These are phyloP conservation scores for Leptographium lundbergii DNA, from an alignment of 2,329 filamentous ascomycete species.

Conservation along the genomic window DNA sequence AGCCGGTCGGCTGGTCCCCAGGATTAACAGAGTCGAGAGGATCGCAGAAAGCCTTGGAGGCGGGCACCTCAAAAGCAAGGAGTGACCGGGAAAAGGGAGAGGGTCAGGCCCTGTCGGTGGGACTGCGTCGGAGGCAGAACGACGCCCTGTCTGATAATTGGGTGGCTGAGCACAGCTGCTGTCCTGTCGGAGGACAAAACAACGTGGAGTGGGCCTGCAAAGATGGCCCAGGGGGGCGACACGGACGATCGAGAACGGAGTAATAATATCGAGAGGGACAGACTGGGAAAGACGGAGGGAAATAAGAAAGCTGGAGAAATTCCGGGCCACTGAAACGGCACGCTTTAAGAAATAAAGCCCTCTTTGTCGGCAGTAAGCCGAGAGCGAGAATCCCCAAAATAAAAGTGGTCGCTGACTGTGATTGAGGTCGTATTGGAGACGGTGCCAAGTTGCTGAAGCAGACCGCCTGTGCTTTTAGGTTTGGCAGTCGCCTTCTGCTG, in stretches of 20 bases:
- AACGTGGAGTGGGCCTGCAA: background rate
- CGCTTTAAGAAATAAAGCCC: background rate
- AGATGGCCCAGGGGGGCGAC: background rate
- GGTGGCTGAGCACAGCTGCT: conserved; percentile 10
- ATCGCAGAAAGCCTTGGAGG: background rate
- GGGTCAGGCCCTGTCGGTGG: background rate
- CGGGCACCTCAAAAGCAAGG: background rate
- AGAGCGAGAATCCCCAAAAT: background rate
- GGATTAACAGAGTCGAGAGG: background rate
- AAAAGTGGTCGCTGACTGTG: background rate
- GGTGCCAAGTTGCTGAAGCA: no score
- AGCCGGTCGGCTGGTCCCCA: background rate
- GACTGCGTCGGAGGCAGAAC: conserved; percentile 4
- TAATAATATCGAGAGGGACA: background rate
- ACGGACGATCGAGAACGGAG: background rate
- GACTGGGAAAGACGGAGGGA: background rate
- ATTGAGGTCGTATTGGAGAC: no score
- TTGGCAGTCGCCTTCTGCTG: no score
- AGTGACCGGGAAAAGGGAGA: background rate
- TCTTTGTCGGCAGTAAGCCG: no score
- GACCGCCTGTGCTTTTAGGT: no score
- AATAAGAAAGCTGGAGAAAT: background rate
- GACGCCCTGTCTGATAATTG: conserved; percentile 2
- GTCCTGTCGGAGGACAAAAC: background rate
- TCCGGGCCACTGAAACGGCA: background rate